Percentiles rank a stretch among this genome's conserved stretches.
Conservation (phyloP, 352 stramenopile genomes). For the Pythium phragmiticola region DNA sequence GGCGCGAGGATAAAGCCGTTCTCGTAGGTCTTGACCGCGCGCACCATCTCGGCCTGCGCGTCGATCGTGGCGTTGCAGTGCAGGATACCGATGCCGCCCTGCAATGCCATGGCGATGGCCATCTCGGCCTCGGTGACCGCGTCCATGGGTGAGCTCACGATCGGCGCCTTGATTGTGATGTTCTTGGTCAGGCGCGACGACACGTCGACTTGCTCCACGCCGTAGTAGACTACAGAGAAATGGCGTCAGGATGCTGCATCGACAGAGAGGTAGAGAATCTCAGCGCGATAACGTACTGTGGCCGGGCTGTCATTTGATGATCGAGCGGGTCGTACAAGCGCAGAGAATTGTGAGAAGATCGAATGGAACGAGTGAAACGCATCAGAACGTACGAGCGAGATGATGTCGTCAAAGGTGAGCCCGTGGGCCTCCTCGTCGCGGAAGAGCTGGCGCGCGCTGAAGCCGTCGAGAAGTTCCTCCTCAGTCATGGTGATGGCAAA, state of each 20-base stretch:
- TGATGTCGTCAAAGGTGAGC: slow-evolving; percentile 87
- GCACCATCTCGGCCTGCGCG: slow-evolving; percentile 91
- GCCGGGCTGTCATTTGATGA: slow-evolving; percentile 37
- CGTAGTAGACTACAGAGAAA: slow-evolving; percentile 85
- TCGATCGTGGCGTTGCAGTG: slow-evolving; percentile 98
- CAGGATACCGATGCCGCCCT: slow-evolving; percentile 98
- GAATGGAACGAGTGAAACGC: not conserved
- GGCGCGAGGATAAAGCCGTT: slow-evolving; percentile 99
- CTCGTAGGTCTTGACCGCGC: slow-evolving; percentile 96
- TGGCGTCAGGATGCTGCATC: not conserved
- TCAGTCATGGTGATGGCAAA: slow-evolving; percentile 26
- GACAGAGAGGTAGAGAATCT: not conserved
- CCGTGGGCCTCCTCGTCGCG: slow-evolving; percentile 62
- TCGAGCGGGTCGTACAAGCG: not conserved
- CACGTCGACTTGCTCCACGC: slow-evolving; percentile 92
- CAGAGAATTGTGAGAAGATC: not conserved
- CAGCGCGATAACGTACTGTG: slow-evolving; percentile 46
- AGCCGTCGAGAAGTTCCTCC: slow-evolving; percentile 60
- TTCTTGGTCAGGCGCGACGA: slow-evolving; percentile 86
- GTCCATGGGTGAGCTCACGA: slow-evolving; percentile 99
- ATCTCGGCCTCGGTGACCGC: slow-evolving; percentile 98
- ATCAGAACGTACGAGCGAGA: slow-evolving; percentile 54
- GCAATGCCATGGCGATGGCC: slow-evolving; percentile 98
- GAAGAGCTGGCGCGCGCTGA: slow-evolving; percentile 75
- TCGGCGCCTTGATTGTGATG: slow-evolving; percentile 92